phyloP scores from a whole-genome alignment of 1,139 yeast species.

The Tardiomyces blankii region DNA sequence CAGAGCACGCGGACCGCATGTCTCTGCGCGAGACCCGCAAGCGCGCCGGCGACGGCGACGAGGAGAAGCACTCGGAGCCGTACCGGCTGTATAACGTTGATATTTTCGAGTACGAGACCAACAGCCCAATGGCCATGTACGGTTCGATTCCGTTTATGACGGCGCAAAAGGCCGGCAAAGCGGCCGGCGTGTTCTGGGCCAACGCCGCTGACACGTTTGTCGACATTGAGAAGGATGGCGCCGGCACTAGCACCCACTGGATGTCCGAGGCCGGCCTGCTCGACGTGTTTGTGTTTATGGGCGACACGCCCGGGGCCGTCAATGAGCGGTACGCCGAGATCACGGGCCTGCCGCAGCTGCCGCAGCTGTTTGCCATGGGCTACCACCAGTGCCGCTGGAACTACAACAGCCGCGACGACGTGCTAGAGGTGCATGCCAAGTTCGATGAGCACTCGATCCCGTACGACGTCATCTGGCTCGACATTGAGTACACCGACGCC shows the following conservation, averaged over 20 bases:
- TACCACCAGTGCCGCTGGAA: constrained; percentile 98
- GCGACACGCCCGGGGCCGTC: constrained; percentile 48
- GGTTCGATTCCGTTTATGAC: constrained; percentile 87
- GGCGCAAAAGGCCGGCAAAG: constrained; percentile 46
- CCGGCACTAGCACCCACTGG: constrained; percentile 56
- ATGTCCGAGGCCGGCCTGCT: constrained; percentile 82
- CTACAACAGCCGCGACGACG: constrained; percentile 80
- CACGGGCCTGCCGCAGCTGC: constrained; percentile 72
- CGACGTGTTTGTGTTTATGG: constrained; percentile 64
- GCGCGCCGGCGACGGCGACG: constrained; percentile 16
- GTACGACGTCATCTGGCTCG: constrained; percentile 90
- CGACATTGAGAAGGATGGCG: constrained; percentile 41
- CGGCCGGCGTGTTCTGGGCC: constrained; percentile 83
- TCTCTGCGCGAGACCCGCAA: constrained; percentile 57
- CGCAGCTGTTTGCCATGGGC: constrained; percentile 71
- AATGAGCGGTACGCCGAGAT: constrained; percentile 52
- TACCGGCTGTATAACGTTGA: constrained; percentile 87
- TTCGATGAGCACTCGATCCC: constrained; percentile 75
- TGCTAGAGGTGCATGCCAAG: constrained; percentile 50
- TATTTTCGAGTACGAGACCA: constrained; percentile 80
- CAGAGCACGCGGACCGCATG: constrained; percentile 85
- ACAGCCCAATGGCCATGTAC: constrained; percentile 82
- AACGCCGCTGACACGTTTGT: constrained; percentile 90
- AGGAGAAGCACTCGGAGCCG: constrained; percentile 42
- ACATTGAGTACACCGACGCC: constrained; percentile 78